A percentile compares a stretch with the other conserved stretches of the same genome.
phyloP scores from a whole-genome alignment of 306 rosid species.

The Comarum palustre region DNA sequence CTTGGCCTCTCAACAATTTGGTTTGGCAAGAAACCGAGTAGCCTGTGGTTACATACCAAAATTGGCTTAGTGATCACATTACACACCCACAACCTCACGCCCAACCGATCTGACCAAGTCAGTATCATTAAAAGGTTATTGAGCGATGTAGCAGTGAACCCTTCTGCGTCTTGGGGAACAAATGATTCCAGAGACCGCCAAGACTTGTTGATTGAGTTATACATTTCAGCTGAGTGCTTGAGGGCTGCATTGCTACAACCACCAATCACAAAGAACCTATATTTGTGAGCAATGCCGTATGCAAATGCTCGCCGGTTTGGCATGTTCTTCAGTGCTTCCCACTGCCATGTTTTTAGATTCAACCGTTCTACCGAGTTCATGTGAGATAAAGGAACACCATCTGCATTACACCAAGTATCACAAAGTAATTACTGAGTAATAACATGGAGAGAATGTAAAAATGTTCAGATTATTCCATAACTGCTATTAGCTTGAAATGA shows the following conservation, averaged over 20 bases:
- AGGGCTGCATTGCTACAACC: background rate
- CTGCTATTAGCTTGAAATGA: background rate
- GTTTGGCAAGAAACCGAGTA: slow-evolving; percentile 11
- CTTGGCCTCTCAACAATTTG: background rate
- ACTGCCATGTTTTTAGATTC: slow-evolving; percentile 16
- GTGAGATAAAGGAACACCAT: slow-evolving; percentile 9
- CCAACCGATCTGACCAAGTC: slow-evolving; percentile 7
- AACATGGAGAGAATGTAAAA: background rate
- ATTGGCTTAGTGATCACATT: background rate
- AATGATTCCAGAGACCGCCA: slow-evolving; percentile 4
- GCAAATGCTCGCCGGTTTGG: slow-evolving; percentile 7
- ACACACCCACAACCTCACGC: slow-evolving; percentile 15
- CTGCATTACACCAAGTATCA: slow-evolving; percentile 11
- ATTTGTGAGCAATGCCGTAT: slow-evolving; percentile 4
- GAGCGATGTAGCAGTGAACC: slow-evolving; percentile 6
- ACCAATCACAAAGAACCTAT: slow-evolving; percentile 12
- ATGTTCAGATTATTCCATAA: background rate
- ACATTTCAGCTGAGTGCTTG: slow-evolving; percentile 13
- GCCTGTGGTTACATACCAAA: background rate
- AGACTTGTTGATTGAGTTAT: background rate
- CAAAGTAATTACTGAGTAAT: background rate
- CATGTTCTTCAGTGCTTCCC: slow-evolving; percentile 12
- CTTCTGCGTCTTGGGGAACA: slow-evolving; percentile 13
- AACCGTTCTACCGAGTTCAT: slow-evolving; percentile 7
- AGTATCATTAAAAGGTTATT: background rate